Evolutionary conservation across 2,329 filamentous ascomycete species (phyloP).

Genomic region (Fusarium sp.): DNA sequence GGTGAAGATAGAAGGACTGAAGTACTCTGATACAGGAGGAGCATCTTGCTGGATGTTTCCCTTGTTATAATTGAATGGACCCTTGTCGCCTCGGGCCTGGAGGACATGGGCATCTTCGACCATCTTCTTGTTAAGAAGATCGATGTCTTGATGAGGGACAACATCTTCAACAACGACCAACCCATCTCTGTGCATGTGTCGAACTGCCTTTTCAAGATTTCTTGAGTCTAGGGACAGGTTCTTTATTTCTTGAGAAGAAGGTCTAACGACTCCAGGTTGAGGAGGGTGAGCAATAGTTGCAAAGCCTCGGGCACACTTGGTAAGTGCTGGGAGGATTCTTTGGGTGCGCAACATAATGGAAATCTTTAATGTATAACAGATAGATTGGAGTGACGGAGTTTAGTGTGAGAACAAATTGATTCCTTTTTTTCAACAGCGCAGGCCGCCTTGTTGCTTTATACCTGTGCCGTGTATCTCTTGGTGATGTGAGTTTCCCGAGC

Average conservation of each 20-base stretch:
- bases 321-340: constrained; percentile 5
- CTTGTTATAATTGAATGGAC: constrained; percentile 72
- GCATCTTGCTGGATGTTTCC: constrained; percentile 73
- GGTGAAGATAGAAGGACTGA: constrained; percentile 63
- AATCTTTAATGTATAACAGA: background rate
- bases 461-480: background rate
- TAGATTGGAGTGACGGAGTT: fast-evolving
- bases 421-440: background rate
- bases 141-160: constrained; percentile 63
- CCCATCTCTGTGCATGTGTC: constrained; percentile 64
- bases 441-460: constrained; percentile 32
- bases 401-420: background rate
- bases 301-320: constrained; percentile 19
- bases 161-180: constrained; percentile 67
- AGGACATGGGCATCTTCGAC: constrained; percentile 66
- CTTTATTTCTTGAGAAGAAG: constrained; percentile 57
- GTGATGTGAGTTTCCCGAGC: constrained; percentile 41
- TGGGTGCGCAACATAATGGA: constrained; percentile 26
- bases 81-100: constrained; percentile 63
- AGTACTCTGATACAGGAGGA: constrained; percentile 62
- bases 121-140: constrained; percentile 70
- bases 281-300: constrained; percentile 9
- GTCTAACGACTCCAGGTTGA: constrained; percentile 44
- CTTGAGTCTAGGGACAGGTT: constrained; percentile 55
- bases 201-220: constrained; percentile 67